Base-by-base conservation (phyloP, 148 eudicot species). In the Pouteria glomerata region DNA sequence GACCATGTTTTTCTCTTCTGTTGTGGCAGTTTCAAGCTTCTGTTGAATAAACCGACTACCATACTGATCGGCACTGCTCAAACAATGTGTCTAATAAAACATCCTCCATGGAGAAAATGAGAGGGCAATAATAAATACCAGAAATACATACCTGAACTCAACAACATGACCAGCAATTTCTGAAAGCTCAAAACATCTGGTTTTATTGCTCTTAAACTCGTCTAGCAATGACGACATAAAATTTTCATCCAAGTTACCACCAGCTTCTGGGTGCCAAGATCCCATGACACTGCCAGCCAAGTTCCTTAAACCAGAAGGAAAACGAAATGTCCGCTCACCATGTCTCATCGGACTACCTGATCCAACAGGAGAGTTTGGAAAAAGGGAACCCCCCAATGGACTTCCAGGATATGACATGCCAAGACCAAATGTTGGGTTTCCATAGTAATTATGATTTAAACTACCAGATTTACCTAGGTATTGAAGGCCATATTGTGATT, bases 21-120 rank as follows among this genome's bases (percentile, higher is more conserved):
- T 57, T 4, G 91, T 83, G 13, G 93, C 92, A 59, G 85, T 89
- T 79, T 89, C 96, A 51, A 92, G 89, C 66, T 92, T 87, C 76
- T 92, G 97, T 63, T 90, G 97, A 62, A 90, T 89, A 69, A 92
- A 92, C 63, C 97, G 81, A 85, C 97, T 92, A 55, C 97, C 97
- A 80, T 86, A 87, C 72, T 92, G 97, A 77, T 92, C 97, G 35
- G 86, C 88, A 77, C 97, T 92, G 88, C 66, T 41, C 37, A 67
- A 13, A 73, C 42, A 62, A 76, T 21, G 24, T 71, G 72, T 33
- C 35, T 50, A 35, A 18, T 45, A 57, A 50, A 15, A 47, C 8
- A 13, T 42, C 0, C 34, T n/a, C 23, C 14, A 4, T 16, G 6
- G 26, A 63, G 12, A 69, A 35, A 59, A 74, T 0, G 12, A 21